phyloP scores from a whole-genome alignment of 441 rosid species.

The Pelargonium myrrhifolium region DNA sequence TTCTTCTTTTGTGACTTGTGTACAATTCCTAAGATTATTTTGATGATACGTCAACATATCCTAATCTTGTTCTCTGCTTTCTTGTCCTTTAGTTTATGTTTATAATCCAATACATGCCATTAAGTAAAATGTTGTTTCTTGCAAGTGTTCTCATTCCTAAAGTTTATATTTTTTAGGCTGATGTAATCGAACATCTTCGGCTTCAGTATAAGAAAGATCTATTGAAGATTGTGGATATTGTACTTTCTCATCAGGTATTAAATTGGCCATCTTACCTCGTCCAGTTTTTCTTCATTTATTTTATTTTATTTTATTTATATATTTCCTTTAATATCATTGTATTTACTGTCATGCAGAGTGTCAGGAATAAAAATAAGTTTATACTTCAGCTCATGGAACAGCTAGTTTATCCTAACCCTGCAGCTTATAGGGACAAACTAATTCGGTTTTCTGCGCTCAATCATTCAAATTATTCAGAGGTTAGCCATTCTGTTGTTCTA shows the following conservation, averaged over 20 bases:
- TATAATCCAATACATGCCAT: slow-evolving; percentile 12
- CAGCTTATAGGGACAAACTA: slow-evolving; percentile 94
- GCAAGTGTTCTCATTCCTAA: background rate
- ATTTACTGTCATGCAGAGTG: slow-evolving; percentile 53
- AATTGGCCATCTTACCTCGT: slow-evolving; percentile 12
- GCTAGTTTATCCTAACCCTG: slow-evolving; percentile 97
- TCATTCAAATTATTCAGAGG: slow-evolving; percentile 96
- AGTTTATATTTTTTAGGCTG: slow-evolving; percentile 52
- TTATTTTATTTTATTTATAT: slow-evolving; percentile 8
- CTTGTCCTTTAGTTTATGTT: background rate
- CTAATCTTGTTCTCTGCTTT: background rate
- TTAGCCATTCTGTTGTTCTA: slow-evolving; percentile 24
- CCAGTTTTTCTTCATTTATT: background rate
- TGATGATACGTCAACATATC: background rate
- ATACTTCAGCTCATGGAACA: slow-evolving; percentile 94
- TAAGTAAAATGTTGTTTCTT: background rate
- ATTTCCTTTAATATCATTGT: background rate
- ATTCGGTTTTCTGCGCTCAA: slow-evolving; percentile 85
- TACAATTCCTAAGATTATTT: background rate
- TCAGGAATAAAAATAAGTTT: slow-evolving; percentile 85
- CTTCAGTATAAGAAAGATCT: slow-evolving; percentile 94
- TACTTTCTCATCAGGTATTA: slow-evolving; percentile 96
- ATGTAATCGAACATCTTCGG: slow-evolving; percentile 95
- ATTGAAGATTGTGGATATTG: slow-evolving; percentile 92
- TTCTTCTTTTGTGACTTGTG: background rate